phyloP scores from a whole-genome alignment of 1,284 basidiomycete genomes.

The Cryptococcus jaspeensis region DNA sequence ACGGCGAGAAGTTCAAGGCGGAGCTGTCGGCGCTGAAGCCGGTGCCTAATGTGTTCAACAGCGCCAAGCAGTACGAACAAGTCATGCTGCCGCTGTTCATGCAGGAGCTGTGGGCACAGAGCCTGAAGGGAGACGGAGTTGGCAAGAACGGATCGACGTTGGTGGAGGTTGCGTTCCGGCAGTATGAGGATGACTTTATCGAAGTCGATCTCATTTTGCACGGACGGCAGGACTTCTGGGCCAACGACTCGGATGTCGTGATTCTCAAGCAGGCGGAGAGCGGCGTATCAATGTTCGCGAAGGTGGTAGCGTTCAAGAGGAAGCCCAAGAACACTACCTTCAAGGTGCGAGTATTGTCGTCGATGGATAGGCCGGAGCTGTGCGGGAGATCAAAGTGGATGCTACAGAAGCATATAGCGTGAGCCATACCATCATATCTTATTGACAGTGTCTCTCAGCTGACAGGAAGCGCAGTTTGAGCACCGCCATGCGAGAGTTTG shows the following conservation, averaged over 20 bases:
- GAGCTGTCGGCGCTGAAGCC: constrained; percentile 43
- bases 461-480: constrained; percentile 62
- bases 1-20: constrained; percentile 57
- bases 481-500: constrained; percentile 89
- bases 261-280: constrained; percentile 61
- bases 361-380: constrained; percentile 47
- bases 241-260: constrained; percentile 78
- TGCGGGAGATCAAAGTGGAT: constrained; percentile 64
- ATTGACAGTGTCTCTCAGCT: not conserved
- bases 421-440: constrained; percentile 26
- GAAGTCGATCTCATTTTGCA: constrained; percentile 47
- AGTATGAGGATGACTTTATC: constrained; percentile 49
- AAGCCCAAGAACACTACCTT: constrained; percentile 55
- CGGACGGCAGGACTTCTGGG: constrained; percentile 65
- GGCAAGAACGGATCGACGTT: constrained; percentile 59
- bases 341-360: constrained; percentile 53
- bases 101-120: constrained; percentile 93
- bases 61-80: constrained; percentile 67
- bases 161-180: constrained; percentile 63
- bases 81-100: constrained; percentile 85
- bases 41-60: constrained; percentile 67
- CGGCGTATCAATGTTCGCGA: constrained; percentile 60
- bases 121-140: constrained; percentile 68
- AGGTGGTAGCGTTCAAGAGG: constrained; percentile 68
- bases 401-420: constrained; percentile 81